These are phyloP conservation scores for Podaxis carcinomalis DNA, from an alignment of 768 basidiomycete species.

Conservation along the genomic window DNA sequence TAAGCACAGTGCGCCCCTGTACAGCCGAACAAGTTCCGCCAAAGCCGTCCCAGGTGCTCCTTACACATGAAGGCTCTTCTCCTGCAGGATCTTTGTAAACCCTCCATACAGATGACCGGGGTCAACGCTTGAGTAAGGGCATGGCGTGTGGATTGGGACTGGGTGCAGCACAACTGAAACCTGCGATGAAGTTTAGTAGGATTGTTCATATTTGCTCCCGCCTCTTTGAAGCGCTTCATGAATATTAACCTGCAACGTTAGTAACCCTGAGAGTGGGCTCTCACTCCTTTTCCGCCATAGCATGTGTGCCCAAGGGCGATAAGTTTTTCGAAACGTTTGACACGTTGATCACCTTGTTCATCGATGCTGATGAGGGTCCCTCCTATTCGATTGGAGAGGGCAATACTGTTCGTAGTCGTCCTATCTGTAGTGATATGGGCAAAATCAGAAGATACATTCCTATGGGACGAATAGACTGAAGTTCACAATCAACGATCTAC, in stretches of 20 bases:
- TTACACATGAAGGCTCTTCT: no score
- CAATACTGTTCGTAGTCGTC: background rate
- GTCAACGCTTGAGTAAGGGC: background rate
- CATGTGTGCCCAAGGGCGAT: background rate
- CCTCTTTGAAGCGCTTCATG: background rate
- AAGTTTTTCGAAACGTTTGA: background rate
- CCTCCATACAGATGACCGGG: no score
- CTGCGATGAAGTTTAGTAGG: background rate
- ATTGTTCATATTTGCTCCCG: background rate
- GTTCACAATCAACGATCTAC: constrained; percentile 30
- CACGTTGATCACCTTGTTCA: background rate
- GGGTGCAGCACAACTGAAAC: background rate
- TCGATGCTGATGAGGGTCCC: background rate
- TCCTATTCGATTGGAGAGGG: background rate
- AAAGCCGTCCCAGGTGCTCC: no score
- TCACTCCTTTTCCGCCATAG: background rate
- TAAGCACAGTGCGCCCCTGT: no score
- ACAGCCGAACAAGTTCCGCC: no score
- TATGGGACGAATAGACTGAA: constrained; percentile 16
- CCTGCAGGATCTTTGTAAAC: no score
- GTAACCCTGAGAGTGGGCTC: background rate
- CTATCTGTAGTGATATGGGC: background rate
- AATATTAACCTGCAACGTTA: background rate
- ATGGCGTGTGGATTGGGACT: background rate
- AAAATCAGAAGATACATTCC: background rate